These are phyloP conservation scores for Salix brachista DNA, from an alignment of 345 rosid genomes.

Conservation along the genomic window DNA sequence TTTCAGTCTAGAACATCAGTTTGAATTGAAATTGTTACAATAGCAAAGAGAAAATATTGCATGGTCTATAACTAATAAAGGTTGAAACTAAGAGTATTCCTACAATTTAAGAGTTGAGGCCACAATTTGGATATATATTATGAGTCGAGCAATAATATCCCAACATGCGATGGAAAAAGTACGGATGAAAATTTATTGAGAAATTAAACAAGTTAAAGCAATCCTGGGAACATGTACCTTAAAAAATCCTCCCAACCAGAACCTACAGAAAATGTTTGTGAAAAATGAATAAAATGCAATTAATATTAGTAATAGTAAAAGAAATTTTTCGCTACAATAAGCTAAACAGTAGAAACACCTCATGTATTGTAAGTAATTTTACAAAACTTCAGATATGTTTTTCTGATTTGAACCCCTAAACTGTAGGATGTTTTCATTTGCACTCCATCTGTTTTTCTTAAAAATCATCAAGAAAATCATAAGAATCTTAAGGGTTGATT, in stretches of 20 bases:
- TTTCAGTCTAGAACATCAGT: not conserved
- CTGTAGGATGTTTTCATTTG: not conserved
- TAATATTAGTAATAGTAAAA: not conserved
- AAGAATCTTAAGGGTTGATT: not conserved
- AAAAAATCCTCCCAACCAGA: constrained; percentile 85
- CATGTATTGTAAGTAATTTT: not conserved
- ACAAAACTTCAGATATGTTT: not conserved
- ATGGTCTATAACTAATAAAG: not conserved
- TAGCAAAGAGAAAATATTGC: not conserved
- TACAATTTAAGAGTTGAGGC: not conserved
- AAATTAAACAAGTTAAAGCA: constrained; percentile 10
- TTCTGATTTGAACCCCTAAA: not conserved
- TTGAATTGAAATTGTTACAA: not conserved
- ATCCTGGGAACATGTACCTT: constrained; percentile 46
- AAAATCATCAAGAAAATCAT: not conserved
- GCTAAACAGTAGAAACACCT: not conserved
- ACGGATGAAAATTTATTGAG: not conserved
- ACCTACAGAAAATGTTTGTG: constrained; percentile 41
- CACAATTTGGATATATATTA: not conserved
- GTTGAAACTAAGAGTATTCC: not conserved
- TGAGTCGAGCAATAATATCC: not conserved
- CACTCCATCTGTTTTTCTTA: not conserved
- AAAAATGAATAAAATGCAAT: constrained; percentile 1
- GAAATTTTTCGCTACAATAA: not conserved
- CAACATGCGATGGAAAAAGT: not conserved